Evolutionary conservation across 306 rosid species (phyloP).

Genomic region (Lagenaria siceraria): DNA sequence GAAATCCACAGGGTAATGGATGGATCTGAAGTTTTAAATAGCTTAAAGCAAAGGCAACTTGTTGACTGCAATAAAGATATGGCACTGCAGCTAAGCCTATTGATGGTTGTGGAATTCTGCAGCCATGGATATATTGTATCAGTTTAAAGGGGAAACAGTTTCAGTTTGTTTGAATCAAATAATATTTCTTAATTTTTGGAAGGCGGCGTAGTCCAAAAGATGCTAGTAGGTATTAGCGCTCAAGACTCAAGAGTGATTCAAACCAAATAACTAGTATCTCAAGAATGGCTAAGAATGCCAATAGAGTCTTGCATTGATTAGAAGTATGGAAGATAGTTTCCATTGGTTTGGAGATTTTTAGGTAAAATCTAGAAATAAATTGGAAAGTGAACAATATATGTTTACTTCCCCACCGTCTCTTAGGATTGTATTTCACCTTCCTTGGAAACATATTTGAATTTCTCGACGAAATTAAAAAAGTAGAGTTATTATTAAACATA

Average conservation of each 20-base stretch:
- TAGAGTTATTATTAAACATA: no score
- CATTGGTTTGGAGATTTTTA: slow-evolving; percentile 6
- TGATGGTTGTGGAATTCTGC: slow-evolving; percentile 18
- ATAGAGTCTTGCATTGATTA: background rate
- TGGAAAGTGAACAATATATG: background rate
- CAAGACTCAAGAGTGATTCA: background rate
- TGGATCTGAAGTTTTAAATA: background rate
- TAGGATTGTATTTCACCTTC: no score
- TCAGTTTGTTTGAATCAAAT: slow-evolving; percentile 24
- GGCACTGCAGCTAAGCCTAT: slow-evolving; percentile 8
- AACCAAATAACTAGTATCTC: background rate
- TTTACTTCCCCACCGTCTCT: no score
- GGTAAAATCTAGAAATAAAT: background rate
- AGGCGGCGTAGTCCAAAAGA: background rate
- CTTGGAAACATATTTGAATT: no score
- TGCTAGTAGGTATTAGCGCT: background rate
- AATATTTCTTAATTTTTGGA: background rate
- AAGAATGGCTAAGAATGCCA: no score
- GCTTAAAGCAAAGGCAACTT: slow-evolving; percentile 7
- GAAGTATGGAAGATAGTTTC: background rate
- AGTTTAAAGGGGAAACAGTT: background rate
- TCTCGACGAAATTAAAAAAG: no score
- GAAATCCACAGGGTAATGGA: slow-evolving; percentile 18
- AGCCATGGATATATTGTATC: background rate
- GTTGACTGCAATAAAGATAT: slow-evolving; percentile 6